A percentile compares a stretch with the other conserved stretches of the same genome.
Evolutionary conservation across 176 grass and related monocot species (phyloP).

Genomic region (Calamus simplicifolius): DNA sequence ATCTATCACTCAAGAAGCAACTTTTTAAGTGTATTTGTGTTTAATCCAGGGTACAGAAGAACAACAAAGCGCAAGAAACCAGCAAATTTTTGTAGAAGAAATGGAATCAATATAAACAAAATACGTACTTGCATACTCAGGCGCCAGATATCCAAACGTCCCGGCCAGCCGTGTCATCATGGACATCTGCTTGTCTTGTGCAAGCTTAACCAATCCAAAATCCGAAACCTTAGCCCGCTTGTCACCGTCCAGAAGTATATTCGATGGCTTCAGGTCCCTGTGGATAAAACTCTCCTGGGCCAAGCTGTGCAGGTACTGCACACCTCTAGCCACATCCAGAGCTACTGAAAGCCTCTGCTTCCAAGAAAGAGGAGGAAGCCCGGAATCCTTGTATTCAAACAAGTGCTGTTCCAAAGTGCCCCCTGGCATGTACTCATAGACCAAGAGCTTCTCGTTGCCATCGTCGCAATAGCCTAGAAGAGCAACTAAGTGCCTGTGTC

Average conservation of each 20-base stretch:
- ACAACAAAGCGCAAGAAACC: no score
- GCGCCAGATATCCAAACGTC: constrained; percentile 96
- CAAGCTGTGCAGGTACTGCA: constrained; percentile 93
- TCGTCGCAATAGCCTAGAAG: constrained; percentile 81
- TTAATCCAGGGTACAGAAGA: no score
- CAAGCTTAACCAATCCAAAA: constrained; percentile 95
- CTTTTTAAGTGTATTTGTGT: no score
- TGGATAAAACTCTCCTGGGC: constrained; percentile 98
- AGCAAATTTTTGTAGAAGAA: no score
- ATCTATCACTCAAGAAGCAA: no score
- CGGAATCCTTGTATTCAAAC: constrained; percentile 52
- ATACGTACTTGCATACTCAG: constrained; percentile 94
- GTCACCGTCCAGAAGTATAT: constrained; percentile 83
- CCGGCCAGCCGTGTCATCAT: constrained; percentile 89
- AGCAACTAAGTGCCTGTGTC: constrained; percentile 80
- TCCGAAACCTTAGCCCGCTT: constrained; percentile 95
- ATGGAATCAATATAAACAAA: no score
- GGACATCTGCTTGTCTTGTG: constrained; percentile 71
- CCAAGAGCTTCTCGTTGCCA: constrained; percentile 71
- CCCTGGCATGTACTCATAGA: constrained; percentile 87
- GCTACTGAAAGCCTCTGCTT: constrained; percentile 72
- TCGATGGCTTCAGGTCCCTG: constrained; percentile 92
- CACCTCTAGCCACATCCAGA: constrained; percentile 91
- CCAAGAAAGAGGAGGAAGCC: constrained; percentile 72
- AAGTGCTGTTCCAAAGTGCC: constrained; percentile 75